Conservation (phyloP, 2,329 filamentous ascomycete species). For the Leptographium flavum region DNA sequence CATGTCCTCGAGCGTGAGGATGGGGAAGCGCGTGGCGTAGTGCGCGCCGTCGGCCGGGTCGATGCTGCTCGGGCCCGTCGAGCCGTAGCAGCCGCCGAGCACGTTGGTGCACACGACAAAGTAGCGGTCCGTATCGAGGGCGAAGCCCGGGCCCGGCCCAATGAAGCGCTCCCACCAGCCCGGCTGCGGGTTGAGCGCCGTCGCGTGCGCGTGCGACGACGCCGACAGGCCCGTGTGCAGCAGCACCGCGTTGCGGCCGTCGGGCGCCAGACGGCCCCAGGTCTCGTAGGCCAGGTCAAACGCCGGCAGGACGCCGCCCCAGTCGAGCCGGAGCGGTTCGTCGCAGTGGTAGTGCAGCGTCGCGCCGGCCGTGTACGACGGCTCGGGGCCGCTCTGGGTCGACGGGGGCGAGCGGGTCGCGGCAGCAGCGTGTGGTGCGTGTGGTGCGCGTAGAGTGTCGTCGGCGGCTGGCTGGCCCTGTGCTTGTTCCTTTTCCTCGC, state of each 20-base stretch:
- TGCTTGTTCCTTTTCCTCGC: constrained; percentile 47
- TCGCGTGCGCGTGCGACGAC: constrained; percentile 94
- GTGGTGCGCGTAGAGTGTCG: too few relatives aligned
- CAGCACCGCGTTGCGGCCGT: constrained; percentile 78
- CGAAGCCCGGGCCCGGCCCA: constrained; percentile 68
- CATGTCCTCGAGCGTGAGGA: constrained; percentile 95
- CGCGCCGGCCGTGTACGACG: constrained; percentile 83
- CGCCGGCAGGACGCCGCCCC: constrained; percentile 81
- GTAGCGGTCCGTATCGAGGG: constrained; percentile 82
- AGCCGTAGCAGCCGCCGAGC: constrained; percentile 88
- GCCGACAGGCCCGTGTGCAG: constrained; percentile 89
- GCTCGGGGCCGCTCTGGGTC: constrained; percentile 68
- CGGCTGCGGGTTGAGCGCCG: constrained; percentile 68
- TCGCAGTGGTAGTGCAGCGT: constrained; percentile 63
- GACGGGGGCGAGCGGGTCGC: constrained; percentile 25
- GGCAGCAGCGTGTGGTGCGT: background rate
- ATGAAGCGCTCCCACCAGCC: constrained; percentile 99
- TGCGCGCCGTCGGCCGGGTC: constrained; percentile 78
- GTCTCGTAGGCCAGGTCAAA: constrained; percentile 89
- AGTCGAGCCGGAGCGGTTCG: constrained; percentile 71
- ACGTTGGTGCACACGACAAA: constrained; percentile 95
- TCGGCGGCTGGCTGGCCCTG: background rate
- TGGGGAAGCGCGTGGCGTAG: constrained; percentile 91
- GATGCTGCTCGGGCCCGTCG: constrained; percentile 75
- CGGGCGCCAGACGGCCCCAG: constrained; percentile 69